These are phyloP conservation scores for Candida ovalis DNA, from an alignment of 805 yeast genomes.

Conservation along the genomic window DNA sequence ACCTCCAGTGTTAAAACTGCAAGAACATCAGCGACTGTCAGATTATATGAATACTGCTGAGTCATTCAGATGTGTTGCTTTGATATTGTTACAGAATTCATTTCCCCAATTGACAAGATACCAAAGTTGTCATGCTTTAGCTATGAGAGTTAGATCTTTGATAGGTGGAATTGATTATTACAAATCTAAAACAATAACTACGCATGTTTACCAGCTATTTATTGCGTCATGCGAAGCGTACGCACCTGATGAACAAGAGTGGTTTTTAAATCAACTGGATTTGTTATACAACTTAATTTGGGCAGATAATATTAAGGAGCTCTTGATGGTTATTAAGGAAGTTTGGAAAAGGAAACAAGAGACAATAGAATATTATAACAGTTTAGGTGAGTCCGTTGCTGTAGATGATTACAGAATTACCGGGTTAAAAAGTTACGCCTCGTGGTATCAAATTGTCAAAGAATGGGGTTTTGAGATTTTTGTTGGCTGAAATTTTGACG, in stretches of 20 bases:
- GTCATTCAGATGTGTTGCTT: conserved; percentile 6
- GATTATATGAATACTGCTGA: conserved; percentile 15
- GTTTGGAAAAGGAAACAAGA: conserved; percentile 14
- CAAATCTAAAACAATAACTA: conserved; percentile 10
- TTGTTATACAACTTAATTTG: conserved; percentile 10
- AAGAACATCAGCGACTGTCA: conserved; percentile 1
- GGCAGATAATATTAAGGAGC: conserved; percentile 11
- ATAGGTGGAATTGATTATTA: conserved; percentile 8
- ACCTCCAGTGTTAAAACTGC: conserved; percentile 1
- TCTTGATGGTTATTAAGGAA: conserved; percentile 12
- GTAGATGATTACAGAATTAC: conserved; percentile 8
- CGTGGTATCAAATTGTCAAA: conserved; percentile 12
- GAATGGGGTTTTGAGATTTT: conserved; percentile 13
- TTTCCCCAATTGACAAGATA: conserved; percentile 9
- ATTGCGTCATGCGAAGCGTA: conserved; percentile 16
- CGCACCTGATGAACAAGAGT: conserved; percentile 4
- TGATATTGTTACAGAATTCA: conserved; percentile 14
- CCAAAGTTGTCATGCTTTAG: conserved; percentile 4
- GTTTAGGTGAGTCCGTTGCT: background rate
- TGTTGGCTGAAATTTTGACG: conserved; percentile 1
- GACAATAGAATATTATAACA: background rate
- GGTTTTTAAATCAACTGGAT: conserved; percentile 10
- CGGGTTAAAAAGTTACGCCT: conserved; percentile 13
- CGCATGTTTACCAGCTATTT: conserved; percentile 15
- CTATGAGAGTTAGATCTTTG: conserved; percentile 2